Conservation (phyloP, 768 basidiomycete genomes). For the Russula ochroleuca region DNA sequence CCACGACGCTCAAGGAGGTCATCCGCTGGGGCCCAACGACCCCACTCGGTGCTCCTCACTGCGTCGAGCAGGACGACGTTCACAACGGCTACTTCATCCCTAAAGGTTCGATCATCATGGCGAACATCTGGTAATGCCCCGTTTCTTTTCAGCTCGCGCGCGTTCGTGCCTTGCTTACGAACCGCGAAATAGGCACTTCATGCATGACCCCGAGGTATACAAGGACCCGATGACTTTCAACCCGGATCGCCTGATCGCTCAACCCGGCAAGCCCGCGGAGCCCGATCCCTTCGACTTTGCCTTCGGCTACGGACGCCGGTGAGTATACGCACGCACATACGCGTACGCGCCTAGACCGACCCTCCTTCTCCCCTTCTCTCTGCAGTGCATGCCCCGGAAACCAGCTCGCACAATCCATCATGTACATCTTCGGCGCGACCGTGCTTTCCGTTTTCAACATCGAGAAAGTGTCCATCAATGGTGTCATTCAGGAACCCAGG, state of each 20-base stretch:
- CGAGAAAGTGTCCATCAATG: slow-evolving; percentile 21
- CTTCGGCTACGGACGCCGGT: slow-evolving; percentile 34
- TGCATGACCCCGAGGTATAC: slow-evolving; percentile 33
- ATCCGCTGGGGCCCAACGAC: slow-evolving; percentile 30
- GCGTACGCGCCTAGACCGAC: not conserved
- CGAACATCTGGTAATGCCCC: slow-evolving; percentile 34
- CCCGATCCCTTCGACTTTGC: slow-evolving; percentile 25
- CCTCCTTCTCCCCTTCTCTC: not conserved
- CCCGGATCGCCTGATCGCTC: slow-evolving; percentile 33
- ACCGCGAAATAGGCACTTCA: slow-evolving; percentile 29
- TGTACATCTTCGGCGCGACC: slow-evolving; percentile 26
- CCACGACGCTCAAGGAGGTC: slow-evolving; percentile 28
- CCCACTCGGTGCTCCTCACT: slow-evolving; percentile 35
- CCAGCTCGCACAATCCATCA: slow-evolving; percentile 27
- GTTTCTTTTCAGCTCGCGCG: not conserved
- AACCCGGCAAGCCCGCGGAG: slow-evolving; percentile 25
- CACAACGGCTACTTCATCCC: slow-evolving; percentile 41
- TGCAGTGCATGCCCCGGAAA: slow-evolving; percentile 27
- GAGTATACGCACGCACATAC: not conserved
- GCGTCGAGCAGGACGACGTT: slow-evolving; percentile 36
- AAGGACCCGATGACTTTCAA: slow-evolving; percentile 32
- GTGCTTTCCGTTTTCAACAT: slow-evolving; percentile 28
- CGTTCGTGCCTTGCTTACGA: not conserved
- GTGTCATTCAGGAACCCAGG: slow-evolving; percentile 24
- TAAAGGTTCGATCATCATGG: slow-evolving; percentile 36